Evolutionary conservation across 1,284 basidiomycete species (phyloP).

Genomic region (Calocybe gambosa): DNA sequence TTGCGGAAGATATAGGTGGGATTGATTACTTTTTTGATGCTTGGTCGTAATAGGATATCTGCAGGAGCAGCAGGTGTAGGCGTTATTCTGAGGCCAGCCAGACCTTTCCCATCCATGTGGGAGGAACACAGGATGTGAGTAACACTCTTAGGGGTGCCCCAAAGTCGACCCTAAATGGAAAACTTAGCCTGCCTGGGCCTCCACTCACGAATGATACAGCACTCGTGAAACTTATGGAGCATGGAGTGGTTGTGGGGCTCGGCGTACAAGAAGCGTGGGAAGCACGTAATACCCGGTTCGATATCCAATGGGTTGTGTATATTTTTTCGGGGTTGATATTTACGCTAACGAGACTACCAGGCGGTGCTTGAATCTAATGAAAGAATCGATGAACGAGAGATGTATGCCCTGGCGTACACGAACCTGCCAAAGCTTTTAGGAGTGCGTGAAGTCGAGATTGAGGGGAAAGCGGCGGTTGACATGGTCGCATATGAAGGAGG

Average conservation of each 20-base stretch:
- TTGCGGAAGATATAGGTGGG: constrained; percentile 68
- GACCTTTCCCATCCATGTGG: constrained; percentile 63
- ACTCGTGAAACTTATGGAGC: constrained; percentile 50
- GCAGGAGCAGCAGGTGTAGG: constrained; percentile 52
- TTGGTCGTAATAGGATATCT: neutral
- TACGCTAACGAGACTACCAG: constrained; percentile 18
- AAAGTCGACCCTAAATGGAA: neutral
- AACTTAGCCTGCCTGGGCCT: constrained; percentile 58
- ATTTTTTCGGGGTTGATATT: constrained; percentile 1
- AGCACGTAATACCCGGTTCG: constrained; percentile 66
- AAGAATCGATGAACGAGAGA: constrained; percentile 32
- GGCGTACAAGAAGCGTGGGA: constrained; percentile 60
- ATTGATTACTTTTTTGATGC: constrained; percentile 7
- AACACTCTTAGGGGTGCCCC: constrained; percentile 17
- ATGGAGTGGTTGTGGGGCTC: constrained; percentile 71
- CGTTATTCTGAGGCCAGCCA: constrained; percentile 56
- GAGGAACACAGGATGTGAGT: constrained; percentile 59
- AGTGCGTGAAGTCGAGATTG: constrained; percentile 39
- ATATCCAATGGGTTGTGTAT: constrained; percentile 60
- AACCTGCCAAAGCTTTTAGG: constrained; percentile 60
- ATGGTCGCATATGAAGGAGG: constrained; percentile 65
- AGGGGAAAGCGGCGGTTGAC: constrained; percentile 32
- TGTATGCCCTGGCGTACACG: constrained; percentile 38
- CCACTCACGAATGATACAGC: constrained; percentile 66
- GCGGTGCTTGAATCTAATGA: constrained; percentile 38